Evolutionary conservation across 768 basidiomycete genomes (phyloP), one percentile per base, ranked within the genome.

Genomic region (Daedalea quercina): DNA sequence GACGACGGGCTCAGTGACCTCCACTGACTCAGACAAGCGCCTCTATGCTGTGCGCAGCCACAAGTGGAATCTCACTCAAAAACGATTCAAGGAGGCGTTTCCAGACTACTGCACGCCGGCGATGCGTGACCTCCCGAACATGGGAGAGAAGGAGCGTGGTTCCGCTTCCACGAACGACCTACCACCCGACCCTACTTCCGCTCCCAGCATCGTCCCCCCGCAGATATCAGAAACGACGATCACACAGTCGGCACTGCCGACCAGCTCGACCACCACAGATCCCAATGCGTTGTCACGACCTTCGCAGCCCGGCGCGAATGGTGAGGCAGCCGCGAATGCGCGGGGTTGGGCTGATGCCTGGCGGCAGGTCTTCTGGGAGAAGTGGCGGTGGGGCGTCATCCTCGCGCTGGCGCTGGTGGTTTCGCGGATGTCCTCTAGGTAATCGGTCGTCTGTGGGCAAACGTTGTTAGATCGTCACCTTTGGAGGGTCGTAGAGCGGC

Each of bases 1-100:
- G 80, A 98, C 96, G 0, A 96, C 95, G 0, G 95, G 95, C 9
- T 91, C 90, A 1, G 82, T 94, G 26, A 89, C 81, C 7, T 85
- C 90, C 1, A 79, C 84, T 13, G 86, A 88, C 40, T 72, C 76
- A 4, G 87, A 97, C 62, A 95, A 93, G 70, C 80, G 79, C 34
- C 66, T 72, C 0, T 85, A 92, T 55, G 94, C 95, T 0, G 70
- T 73, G 4, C 77, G 82, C 48, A 92, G 88, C 64, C 95, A 99
- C 67, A 69, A 76, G 0, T 96, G 88, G 85, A 99, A 99, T 65
- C 61, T 94, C 40, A 62, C 69, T 28, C 87, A 91, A 64, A 74
- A 81, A 53, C 80, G 87, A 60, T 97, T 96, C 68, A 82, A 73
- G 60, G 94, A 96, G 35, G 84, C 86, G 31, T 96, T 95, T 68